These are phyloP conservation scores for Podospora anserina DNA, from an alignment of 495 filamentous ascomycete genomes.

Conservation along the genomic window DNA sequence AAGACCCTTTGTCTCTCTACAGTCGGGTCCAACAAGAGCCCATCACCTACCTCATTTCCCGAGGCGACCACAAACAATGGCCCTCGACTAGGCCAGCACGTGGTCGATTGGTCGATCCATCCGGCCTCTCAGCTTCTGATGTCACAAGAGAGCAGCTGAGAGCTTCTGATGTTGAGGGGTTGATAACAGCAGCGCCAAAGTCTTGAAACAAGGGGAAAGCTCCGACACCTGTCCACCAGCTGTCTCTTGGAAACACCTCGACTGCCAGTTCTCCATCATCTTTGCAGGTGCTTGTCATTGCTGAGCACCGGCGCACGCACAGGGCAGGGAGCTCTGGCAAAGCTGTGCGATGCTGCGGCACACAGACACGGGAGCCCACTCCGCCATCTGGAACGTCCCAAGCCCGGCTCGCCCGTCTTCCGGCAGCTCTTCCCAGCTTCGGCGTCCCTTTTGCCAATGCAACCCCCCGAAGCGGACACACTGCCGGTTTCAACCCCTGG, in stretches of 20 bases:
- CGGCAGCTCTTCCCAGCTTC: constrained; percentile 13
- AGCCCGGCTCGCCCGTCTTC: constrained; percentile 19
- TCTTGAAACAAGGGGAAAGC: neutral
- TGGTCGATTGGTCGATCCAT: neutral
- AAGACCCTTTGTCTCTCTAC: neutral
- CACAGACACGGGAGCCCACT: constrained; percentile 13
- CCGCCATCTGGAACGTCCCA: constrained; percentile 20
- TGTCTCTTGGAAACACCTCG: neutral
- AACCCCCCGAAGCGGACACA: constrained; percentile 15
- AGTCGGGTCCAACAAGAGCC: neutral
- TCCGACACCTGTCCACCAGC: neutral
- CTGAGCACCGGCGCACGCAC: neutral
- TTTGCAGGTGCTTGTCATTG: neutral
- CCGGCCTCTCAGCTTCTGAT: neutral
- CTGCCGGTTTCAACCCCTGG: constrained; percentile 32
- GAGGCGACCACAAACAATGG: neutral
- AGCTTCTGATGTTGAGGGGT: neutral
- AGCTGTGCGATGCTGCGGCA: neutral
- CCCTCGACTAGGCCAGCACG: neutral
- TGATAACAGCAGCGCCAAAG: neutral
- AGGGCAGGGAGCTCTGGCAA: constrained; percentile 7
- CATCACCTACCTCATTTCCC: neutral
- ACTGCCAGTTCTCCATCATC: neutral
- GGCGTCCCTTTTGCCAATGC: constrained; percentile 21
- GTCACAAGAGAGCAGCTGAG: no score